Conservation (phyloP, 768 basidiomycete genomes). For the Cystofilobasidium bisporidii region DNA sequence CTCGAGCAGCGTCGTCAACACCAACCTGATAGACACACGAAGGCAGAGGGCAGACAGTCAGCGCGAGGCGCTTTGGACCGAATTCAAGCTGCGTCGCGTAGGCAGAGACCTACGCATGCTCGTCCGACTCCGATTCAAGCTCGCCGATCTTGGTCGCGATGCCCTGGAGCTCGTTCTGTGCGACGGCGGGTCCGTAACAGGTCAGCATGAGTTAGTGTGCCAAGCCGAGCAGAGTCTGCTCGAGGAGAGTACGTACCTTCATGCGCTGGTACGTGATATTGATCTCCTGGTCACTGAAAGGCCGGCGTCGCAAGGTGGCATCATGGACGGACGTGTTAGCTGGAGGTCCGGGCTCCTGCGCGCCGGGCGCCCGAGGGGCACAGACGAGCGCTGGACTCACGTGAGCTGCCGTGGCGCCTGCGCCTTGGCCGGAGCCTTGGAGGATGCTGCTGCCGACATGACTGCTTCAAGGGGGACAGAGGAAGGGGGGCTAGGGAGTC, state of each 20-base stretch:
- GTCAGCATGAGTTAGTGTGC: background rate
- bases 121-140: conserved; percentile 89
- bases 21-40: conserved; percentile 50
- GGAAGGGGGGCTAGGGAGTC: too few relatives aligned
- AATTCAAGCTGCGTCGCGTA: background rate
- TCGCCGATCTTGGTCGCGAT: conserved; percentile 91
- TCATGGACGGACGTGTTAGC: too few relatives aligned
- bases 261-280: conserved; percentile 70
- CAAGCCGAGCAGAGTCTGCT: background rate
- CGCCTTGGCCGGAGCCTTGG: background rate
- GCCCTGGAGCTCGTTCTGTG: conserved; percentile 67
- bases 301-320: background rate
- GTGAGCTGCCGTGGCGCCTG: background rate
- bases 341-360: too few relatives aligned
- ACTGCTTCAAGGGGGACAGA: background rate
- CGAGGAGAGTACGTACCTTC: conserved; percentile 41
- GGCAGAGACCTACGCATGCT: conserved; percentile 61
- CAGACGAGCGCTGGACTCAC: background rate
- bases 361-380: background rate
- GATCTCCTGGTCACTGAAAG: conserved; percentile 50
- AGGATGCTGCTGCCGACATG: conserved; percentile 1
- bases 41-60: background rate
- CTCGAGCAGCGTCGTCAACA: conserved; percentile 76
- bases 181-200: background rate
- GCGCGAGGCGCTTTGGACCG: background rate